These are phyloP conservation scores for Elsinoe necatrix DNA, from an alignment of 2,329 filamentous ascomycete species.

Conservation along the genomic window DNA sequence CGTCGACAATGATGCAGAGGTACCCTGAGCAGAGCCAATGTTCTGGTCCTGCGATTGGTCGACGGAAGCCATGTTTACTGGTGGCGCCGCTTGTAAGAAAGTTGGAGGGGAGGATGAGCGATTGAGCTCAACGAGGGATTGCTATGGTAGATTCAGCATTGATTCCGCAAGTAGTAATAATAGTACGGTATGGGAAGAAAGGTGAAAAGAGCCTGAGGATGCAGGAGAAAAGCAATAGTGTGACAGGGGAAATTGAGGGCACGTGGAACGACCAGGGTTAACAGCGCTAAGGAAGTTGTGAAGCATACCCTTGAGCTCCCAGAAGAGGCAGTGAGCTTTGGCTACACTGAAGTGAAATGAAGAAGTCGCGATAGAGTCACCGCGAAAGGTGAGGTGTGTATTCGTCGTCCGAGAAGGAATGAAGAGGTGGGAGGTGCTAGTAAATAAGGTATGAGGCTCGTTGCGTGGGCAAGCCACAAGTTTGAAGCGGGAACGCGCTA, in stretches of 20 bases:
- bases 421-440: neutral
- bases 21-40: neutral
- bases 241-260: neutral
- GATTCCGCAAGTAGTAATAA: neutral
- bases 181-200: neutral
- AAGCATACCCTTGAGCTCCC: neutral
- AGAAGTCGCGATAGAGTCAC: neutral
- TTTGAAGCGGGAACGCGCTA: neutral
- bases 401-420: neutral
- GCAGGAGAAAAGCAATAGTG: neutral
- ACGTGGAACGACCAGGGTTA: neutral
- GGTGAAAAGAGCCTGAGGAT: neutral
- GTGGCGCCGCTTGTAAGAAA: neutral
- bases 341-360: neutral
- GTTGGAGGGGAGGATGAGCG: neutral
- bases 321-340: neutral
- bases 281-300: neutral
- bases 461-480: conserved; percentile 4
- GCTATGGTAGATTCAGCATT: neutral
- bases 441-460: conserved; percentile 12
- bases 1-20: conserved; percentile 22
- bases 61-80: conserved; percentile 2
- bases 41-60: conserved; percentile 3
- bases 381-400: neutral
- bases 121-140: neutral